Conservation (phyloP, 768 basidiomycete genomes). For the Dacryopinax primogenitus region DNA sequence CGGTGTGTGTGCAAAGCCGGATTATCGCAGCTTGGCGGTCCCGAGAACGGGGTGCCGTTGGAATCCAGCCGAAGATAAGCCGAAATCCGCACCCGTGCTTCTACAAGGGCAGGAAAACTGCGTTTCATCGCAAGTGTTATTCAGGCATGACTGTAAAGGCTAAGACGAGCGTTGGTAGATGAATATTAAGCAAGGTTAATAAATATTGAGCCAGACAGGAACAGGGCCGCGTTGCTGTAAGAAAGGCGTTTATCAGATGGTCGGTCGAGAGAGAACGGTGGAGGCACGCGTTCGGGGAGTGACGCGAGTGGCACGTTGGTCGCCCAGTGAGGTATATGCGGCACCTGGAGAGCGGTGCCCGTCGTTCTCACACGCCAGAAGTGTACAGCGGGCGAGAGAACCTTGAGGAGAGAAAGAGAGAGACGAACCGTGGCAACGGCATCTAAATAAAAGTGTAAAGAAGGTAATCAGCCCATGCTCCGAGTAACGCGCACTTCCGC, state of each 20-base stretch:
- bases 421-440: background rate
- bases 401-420: background rate
- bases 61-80: conserved; percentile 6
- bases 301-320: conserved; percentile 8
- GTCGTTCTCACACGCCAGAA: too few relatives aligned
- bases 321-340: background rate
- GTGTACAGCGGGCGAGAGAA: background rate
- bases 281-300: conserved; percentile 1
- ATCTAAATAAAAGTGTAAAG: conserved; percentile 4
- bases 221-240: background rate
- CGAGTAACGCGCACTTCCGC: background rate
- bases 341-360: background rate
- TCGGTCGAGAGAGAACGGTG: background rate
- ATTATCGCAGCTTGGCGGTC: background rate
- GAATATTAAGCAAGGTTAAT: background rate
- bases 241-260: background rate
- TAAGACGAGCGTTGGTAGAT: background rate
- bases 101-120: background rate
- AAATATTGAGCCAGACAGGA: background rate
- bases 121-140: background rate
- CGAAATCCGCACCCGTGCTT: background rate
- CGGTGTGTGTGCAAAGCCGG: background rate
- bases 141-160: background rate
- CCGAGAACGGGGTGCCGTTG: background rate
- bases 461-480: background rate